These are phyloP conservation scores for Chaetomium globosum DNA, from an alignment of 2,329 filamentous ascomycete species.

Conservation along the genomic window DNA sequence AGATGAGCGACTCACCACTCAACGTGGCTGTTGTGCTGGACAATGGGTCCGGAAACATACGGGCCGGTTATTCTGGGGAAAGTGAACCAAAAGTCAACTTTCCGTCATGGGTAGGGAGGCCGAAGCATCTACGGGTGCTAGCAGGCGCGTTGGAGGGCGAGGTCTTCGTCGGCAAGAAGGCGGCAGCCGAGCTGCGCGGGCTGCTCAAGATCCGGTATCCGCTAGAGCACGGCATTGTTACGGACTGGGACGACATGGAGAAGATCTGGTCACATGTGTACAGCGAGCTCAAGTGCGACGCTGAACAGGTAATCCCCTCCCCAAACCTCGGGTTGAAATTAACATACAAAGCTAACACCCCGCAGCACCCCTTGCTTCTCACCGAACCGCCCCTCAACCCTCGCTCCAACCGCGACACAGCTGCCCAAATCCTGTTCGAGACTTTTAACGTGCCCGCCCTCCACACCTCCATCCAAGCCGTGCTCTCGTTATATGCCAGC, in stretches of 20 bases:
- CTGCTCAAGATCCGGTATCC: conserved; percentile 95
- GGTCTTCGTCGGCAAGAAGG: conserved; percentile 90
- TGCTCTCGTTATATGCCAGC: conserved; percentile 92
- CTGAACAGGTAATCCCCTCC: conserved; percentile 74
- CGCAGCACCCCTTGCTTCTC: conserved; percentile 86
- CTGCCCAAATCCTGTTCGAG: conserved; percentile 96
- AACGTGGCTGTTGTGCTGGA: conserved; percentile 98
- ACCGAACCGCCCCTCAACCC: conserved; percentile 97
- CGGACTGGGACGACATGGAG: conserved; percentile 99
- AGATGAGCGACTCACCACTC: conserved; percentile 71
- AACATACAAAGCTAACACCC: conserved; percentile 5
- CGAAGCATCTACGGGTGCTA: conserved; percentile 91
- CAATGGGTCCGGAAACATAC: conserved; percentile 97
- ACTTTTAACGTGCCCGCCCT: conserved; percentile 97
- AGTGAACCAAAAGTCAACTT: conserved; percentile 97
- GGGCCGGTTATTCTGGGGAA: conserved; percentile 94
- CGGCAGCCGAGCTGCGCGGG: conserved; percentile 84
- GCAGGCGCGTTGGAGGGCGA: conserved; percentile 97
- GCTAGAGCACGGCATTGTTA: conserved; percentile 95
- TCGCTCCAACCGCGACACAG: conserved; percentile 90
- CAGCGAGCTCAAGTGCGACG: conserved; percentile 91
- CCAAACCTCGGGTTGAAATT: background rate
- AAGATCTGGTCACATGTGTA: conserved; percentile 99
- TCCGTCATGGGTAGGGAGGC: conserved; percentile 92
- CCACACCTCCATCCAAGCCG: conserved; percentile 95